Percentiles rank a stretch among this genome's conserved stretches.
These are phyloP conservation scores for Aspergillus mulundensis DNA, from an alignment of 495 filamentous ascomycete species.

Conservation along the genomic window DNA sequence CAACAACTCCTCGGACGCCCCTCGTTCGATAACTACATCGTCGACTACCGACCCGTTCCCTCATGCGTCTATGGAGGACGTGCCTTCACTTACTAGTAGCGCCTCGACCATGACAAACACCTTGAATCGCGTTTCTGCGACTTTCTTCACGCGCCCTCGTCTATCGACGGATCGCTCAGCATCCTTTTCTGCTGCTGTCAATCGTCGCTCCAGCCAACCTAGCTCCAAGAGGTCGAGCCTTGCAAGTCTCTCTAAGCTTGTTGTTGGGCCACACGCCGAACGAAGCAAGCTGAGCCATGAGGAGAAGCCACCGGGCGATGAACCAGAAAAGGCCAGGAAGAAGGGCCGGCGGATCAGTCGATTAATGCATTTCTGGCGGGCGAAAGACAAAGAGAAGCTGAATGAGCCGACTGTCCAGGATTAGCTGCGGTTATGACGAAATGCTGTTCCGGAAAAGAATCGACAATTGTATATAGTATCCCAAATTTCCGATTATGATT, in stretches of 20 bases:
- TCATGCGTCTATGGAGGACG: conserved; percentile 79
- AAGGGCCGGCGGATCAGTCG: conserved; percentile 74
- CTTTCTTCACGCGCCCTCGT: conserved; percentile 41
- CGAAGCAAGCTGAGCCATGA: conserved; percentile 79
- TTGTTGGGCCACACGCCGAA: conserved; percentile 72
- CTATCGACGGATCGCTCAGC: conserved; percentile 59
- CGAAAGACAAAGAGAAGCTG: conserved; percentile 46
- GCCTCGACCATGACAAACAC: conserved; percentile 77
- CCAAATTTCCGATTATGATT: conserved; percentile 16
- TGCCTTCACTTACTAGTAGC: conserved; percentile 82
- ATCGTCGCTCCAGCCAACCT: conserved; percentile 50
- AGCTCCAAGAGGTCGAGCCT: conserved; percentile 71
- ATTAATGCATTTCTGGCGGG: conserved; percentile 81
- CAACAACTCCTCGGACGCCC: conserved; percentile 48
- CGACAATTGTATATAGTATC: conserved; percentile 27
- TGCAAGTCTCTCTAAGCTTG: conserved; percentile 77
- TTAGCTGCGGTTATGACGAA: conserved; percentile 25
- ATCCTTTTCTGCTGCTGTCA: conserved; percentile 63
- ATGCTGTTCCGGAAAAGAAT: conserved; percentile 10
- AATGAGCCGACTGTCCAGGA: conserved; percentile 17
- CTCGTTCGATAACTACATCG: conserved; percentile 53
- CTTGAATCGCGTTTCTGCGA: conserved; percentile 44
- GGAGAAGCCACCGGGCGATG: conserved; percentile 52
- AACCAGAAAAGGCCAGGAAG: conserved; percentile 60
- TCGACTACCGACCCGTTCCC: conserved; percentile 48